Conservation (phyloP, 129 eudicot genomes). For the Centaurea solstitialis region DNA sequence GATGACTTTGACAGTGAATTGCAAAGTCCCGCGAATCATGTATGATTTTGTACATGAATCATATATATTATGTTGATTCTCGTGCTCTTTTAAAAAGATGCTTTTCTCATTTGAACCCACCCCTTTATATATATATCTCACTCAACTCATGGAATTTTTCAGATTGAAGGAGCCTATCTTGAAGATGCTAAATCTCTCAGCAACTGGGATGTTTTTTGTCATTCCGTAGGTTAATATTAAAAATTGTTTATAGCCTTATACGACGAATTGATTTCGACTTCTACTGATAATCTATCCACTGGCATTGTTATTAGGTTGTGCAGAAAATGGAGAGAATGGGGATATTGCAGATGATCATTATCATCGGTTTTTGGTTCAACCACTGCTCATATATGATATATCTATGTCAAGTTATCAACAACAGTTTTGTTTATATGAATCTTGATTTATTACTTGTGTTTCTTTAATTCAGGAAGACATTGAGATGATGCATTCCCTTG, state of each 20-base stretch:
- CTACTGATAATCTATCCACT: not conserved
- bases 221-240: conserved; percentile 31
- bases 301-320: conserved; percentile 15
- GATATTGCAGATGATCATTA: conserved; percentile 10
- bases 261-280: not conserved
- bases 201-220: conserved; percentile 75
- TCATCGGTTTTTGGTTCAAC: conserved; percentile 70
- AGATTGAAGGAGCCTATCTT: conserved; percentile 90
- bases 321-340: conserved; percentile 48
- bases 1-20: too few relatives aligned
- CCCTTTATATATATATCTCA: not conserved
- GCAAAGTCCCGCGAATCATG: too few relatives aligned
- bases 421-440: not conserved
- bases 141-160: not conserved
- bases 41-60: too few relatives aligned
- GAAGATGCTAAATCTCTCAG: conserved; percentile 76
- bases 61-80: too few relatives aligned
- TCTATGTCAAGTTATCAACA: not conserved
- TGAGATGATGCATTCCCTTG: conserved; percentile 67
- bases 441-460: not conserved
- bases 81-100: too few relatives aligned
- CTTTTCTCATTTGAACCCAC: too few relatives aligned
- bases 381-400: not conserved
- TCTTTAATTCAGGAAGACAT: conserved; percentile 61
- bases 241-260: not conserved